These are phyloP conservation scores for Fraxinus anomala DNA, from an alignment of 257 asterid genomes.

Conservation along the genomic window DNA sequence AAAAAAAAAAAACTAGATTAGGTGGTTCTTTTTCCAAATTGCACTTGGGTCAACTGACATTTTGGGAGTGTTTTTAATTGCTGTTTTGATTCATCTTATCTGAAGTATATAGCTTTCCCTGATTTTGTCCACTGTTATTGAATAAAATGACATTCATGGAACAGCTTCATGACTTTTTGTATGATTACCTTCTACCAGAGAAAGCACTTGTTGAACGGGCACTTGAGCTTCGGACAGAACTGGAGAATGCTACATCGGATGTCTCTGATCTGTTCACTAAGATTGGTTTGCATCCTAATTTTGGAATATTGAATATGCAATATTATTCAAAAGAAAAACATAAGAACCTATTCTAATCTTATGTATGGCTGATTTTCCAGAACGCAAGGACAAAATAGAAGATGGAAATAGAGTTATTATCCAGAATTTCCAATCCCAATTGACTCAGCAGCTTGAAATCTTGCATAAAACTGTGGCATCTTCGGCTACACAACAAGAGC, in stretches of 20 bases:
- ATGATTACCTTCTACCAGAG: constrained; percentile 51
- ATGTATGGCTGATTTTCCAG: constrained; percentile 44
- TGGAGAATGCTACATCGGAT: constrained; percentile 87
- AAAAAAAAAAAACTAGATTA: too few species aligned
- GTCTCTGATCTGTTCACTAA: constrained; percentile 81
- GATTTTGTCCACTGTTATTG: constrained; percentile 15
- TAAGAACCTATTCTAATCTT: constrained; percentile 22
- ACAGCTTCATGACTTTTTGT: constrained; percentile 18
- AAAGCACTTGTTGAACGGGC: constrained; percentile 89
- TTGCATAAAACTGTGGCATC: constrained; percentile 84
- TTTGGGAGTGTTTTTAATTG: neutral
- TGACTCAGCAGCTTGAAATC: constrained; percentile 83
- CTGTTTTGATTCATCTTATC: constrained; percentile 18
- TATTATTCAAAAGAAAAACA: neutral
- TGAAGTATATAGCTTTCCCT: neutral
- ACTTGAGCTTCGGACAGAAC: constrained; percentile 84
- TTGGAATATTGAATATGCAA: constrained; percentile 14
- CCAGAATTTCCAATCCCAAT: constrained; percentile 77
- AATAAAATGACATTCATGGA: neutral
- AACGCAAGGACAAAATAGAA: constrained; percentile 91
- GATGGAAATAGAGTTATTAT: constrained; percentile 77
- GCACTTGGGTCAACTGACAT: neutral
- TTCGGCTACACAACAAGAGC: constrained; percentile 87
- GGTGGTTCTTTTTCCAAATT: neutral
- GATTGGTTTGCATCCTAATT: constrained; percentile 68